phyloP scores from a whole-genome alignment of 768 basidiomycete genomes.

The Tricholoma matsutake region DNA sequence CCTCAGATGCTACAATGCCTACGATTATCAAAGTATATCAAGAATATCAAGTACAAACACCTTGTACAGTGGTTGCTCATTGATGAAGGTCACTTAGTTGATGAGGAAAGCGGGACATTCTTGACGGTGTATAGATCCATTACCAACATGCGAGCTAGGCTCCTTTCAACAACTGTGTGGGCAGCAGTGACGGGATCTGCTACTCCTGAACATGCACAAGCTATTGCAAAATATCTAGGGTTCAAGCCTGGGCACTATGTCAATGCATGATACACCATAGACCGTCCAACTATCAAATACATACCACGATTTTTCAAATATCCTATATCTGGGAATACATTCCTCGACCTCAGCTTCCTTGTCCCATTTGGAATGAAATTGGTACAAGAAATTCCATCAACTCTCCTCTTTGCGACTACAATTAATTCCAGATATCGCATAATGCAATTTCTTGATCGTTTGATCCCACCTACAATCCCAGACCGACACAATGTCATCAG shows the following conservation, averaged over 20 bases:
- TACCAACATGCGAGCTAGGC: slow-evolving; percentile 6
- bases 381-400: background rate
- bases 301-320: background rate
- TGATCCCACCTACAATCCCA: background rate
- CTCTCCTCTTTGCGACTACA: background rate
- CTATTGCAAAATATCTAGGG: slow-evolving; percentile 8
- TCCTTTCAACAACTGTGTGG: slow-evolving; percentile 13
- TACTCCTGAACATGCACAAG: slow-evolving; percentile 4
- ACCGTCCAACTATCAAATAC: background rate
- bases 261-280: slow-evolving; percentile 13
- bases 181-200: slow-evolving; percentile 12
- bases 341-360: background rate
- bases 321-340: background rate
- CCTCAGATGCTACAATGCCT: too few species aligned
- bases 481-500: background rate
- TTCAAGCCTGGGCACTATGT: slow-evolving; percentile 12
- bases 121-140: too few species aligned
- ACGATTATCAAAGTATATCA: too few species aligned
- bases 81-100: too few species aligned
- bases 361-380: background rate
- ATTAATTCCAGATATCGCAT: background rate
- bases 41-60: too few species aligned
- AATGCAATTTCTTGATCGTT: background rate
- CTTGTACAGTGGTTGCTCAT: too few species aligned
- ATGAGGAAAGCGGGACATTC: too few species aligned